A percentile compares a stretch with the other conserved stretches of the same genome.
phyloP scores from a whole-genome alignment of 805 yeast genomes.

The Sungouiella thailandica region DNA sequence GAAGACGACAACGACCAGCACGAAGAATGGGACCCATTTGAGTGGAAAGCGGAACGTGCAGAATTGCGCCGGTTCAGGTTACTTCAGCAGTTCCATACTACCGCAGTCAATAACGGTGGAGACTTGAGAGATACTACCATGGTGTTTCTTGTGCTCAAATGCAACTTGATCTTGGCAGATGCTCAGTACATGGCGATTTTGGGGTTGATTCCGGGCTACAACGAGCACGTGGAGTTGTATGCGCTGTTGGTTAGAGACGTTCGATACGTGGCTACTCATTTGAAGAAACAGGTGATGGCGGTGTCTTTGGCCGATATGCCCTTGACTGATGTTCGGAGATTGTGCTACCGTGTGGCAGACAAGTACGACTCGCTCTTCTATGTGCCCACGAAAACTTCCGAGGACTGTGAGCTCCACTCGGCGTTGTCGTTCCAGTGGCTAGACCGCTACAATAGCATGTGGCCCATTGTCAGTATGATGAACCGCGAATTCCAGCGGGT shows the following conservation, averaged over 20 bases:
- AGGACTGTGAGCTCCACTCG: slow-evolving; percentile 5
- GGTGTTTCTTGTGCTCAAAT: slow-evolving; percentile 8
- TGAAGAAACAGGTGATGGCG: slow-evolving; percentile 5
- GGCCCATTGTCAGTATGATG: slow-evolving; percentile 22
- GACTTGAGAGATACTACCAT: slow-evolving; percentile 11
- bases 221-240: slow-evolving; percentile 7
- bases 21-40: slow-evolving; percentile 8
- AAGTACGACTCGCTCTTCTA: slow-evolving; percentile 20
- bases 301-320: slow-evolving; percentile 17
- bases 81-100: slow-evolving; percentile 4
- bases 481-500: slow-evolving; percentile 13
- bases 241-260: slow-evolving; percentile 4
- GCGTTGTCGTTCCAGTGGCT: slow-evolving; percentile 14
- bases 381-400: slow-evolving; percentile 14
- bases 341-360: slow-evolving; percentile 21
- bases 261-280: slow-evolving; percentile 6
- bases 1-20: too few species aligned
- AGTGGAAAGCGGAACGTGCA: slow-evolving; percentile 6
- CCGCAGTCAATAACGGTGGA: slow-evolving; percentile 3
- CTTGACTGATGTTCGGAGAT: slow-evolving; percentile 20
- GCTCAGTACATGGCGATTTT: slow-evolving; percentile 10
- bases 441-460: slow-evolving; percentile 24
- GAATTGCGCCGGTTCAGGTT: slow-evolving; percentile 6
- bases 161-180: slow-evolving; percentile 7
- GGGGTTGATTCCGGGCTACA: slow-evolving; percentile 2